Evolutionary conservation across 1,139 yeast genomes (phyloP).

Genomic region (Pichia sp.): DNA sequence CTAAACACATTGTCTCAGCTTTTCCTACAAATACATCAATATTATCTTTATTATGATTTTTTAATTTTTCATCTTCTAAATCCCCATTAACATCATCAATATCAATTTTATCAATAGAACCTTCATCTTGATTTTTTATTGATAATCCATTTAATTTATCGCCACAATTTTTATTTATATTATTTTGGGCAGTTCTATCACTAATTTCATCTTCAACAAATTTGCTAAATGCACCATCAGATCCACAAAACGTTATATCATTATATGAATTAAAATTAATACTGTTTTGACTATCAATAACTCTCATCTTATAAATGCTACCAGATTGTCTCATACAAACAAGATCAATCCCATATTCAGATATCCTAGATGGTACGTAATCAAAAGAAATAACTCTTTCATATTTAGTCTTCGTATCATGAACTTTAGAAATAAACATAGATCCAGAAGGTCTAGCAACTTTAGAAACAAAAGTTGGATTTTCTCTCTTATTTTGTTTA

Average conservation of each 20-base stretch:
- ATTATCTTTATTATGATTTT: constrained; percentile 8
- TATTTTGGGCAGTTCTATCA: not conserved
- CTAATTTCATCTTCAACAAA: constrained; percentile 29
- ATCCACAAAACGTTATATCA: constrained; percentile 62
- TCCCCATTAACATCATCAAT: not conserved
- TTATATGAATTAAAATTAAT: constrained; percentile 65
- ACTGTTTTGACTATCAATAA: constrained; percentile 60
- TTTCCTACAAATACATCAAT: constrained; percentile 9
- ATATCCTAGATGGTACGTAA: constrained; percentile 54
- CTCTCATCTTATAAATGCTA: constrained; percentile 74
- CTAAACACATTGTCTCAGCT: constrained; percentile 11
- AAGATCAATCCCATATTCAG: constrained; percentile 36
- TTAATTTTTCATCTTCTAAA: constrained; percentile 13
- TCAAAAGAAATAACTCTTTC: constrained; percentile 84
- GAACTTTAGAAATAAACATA: constrained; percentile 68
- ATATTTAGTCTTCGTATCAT: constrained; percentile 68
- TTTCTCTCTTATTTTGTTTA: constrained; percentile 18
- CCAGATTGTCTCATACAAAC: constrained; percentile 91
- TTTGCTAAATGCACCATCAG: constrained; percentile 47
- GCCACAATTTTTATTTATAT: constrained; percentile 33
- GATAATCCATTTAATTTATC: constrained; percentile 17
- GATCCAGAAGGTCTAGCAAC: constrained; percentile 41
- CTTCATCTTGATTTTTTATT: not conserved
- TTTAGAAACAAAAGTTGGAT: constrained; percentile 33
- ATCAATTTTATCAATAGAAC: not conserved